Percentiles rank a stretch among this genome's conserved stretches.
These are phyloP conservation scores for Sporothrix protearum DNA, from an alignment of 2,329 filamentous ascomycete species.

Conservation along the genomic window DNA sequence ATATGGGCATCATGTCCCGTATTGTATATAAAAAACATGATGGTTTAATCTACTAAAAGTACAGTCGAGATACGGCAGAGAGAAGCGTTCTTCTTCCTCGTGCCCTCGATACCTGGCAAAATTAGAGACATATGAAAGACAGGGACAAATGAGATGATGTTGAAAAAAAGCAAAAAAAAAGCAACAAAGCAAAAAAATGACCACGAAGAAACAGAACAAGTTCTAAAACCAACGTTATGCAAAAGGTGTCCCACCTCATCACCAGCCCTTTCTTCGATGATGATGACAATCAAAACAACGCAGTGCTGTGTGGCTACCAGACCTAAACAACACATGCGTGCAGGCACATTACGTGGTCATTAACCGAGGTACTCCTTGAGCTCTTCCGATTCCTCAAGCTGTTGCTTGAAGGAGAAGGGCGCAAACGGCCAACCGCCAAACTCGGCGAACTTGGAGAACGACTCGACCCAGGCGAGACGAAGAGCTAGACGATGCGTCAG, in stretches of 20 bases:
- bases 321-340: background rate
- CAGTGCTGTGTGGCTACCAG: background rate
- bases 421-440: constrained; percentile 83
- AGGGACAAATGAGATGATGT: constrained; percentile 1
- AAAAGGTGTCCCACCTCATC: background rate
- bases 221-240: constrained; percentile 11
- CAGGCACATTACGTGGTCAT: constrained; percentile 10
- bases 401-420: constrained; percentile 80
- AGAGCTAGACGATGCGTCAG: constrained; percentile 41
- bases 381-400: constrained; percentile 78
- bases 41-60: constrained; percentile 20
- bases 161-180: background rate
- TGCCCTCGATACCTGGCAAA: background rate
- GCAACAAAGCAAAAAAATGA: constrained; percentile 8
- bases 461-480: constrained; percentile 92
- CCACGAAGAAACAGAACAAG: constrained; percentile 3
- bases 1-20: background rate
- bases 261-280: background rate
- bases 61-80: constrained; percentile 12
- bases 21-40: constrained; percentile 3
- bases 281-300: constrained; percentile 10
- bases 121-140: constrained; percentile 5
- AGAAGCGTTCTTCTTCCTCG: background rate
- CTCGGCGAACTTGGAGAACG: constrained; percentile 96
- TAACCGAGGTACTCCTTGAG: constrained; percentile 54